Evolutionary conservation across 1,284 basidiomycete genomes (phyloP), one percentile per base, ranked within the genome.

Genomic region (Ceratobasidium sp.): DNA sequence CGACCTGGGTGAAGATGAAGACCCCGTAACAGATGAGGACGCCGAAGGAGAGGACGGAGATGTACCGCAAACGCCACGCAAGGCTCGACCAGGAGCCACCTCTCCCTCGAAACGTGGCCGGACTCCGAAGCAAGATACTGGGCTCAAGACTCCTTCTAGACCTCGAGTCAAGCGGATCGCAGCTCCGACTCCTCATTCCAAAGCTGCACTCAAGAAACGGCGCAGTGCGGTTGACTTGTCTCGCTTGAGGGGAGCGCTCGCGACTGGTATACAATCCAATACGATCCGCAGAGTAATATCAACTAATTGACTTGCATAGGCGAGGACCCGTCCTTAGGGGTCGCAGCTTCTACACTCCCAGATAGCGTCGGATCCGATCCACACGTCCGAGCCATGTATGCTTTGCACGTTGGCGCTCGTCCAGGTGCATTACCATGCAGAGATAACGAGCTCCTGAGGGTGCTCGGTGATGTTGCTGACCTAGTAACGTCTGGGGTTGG

Each of bases 401-500:
- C 95, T 7, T 84, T 99, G 60, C 98, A 99, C 82, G 97, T 99
- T 11, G 95, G 95, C 1, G 93, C 95, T 60, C 91, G 97, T 4
- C 97, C 98, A 0, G 95, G 97, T 79, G 88, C 90, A 51, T 85
- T 99, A 54, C 96, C 96, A 0, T 98, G 97, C 83, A 87, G 98
- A 65, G 94, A 97, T 77, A 90, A 92, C 54, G 96, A 99, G 84
- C 98, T 94, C 82, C 87, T 88, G 33, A 88, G 90, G 69, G 91
- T 99, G 49, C 83, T 97, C 81, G 86, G 89, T 26, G 90, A 90
- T 58, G 92, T 99, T 4, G 92, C 94, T 77, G 94, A 96, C 80
- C 87, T 98, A 15, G 86, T 99, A 2, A 95, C 98, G 78, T 94
- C 96, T 80, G 95, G 96, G 0, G 95, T 93, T 47, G 97, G 98